Evolutionary conservation across 2,329 filamentous ascomycete species (phyloP).

Genomic region (Colletotrichum tropicale): DNA sequence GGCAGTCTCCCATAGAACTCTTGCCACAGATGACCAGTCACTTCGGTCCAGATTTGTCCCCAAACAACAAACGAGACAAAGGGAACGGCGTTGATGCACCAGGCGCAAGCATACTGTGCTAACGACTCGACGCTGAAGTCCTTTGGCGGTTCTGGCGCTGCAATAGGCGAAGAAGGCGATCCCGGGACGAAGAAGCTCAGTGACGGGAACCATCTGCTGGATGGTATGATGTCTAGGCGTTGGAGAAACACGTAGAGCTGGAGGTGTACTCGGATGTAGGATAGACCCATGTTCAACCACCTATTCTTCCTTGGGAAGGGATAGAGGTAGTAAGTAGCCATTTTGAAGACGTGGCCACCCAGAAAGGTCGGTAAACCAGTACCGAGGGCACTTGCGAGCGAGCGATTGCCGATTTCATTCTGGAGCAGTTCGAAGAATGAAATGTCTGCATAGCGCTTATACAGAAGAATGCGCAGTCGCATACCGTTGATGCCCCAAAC

Average conservation of each 20-base stretch:
- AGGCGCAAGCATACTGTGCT: conserved; percentile 45
- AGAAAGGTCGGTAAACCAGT: conserved; percentile 46
- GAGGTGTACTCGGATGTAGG: conserved; percentile 53
- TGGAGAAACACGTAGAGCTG: conserved; percentile 59
- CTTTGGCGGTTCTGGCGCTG: conserved; percentile 45
- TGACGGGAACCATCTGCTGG: conserved; percentile 45
- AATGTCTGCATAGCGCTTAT: conserved; percentile 52
- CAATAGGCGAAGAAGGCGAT: conserved; percentile 53
- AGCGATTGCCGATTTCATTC: conserved; percentile 36
- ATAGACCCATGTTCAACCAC: conserved; percentile 24
- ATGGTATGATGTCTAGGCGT: conserved; percentile 50
- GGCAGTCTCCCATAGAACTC: conserved; percentile 45
- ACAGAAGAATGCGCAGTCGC: conserved; percentile 60
- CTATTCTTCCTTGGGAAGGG: conserved; percentile 18
- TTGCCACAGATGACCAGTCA: conserved; percentile 40
- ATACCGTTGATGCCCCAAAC: conserved; percentile 59
- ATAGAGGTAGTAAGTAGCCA: conserved; percentile 24
- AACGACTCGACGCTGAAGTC: conserved; percentile 43
- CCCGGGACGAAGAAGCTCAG: conserved; percentile 61
- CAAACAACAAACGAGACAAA: conserved; percentile 51
- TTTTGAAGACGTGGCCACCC: conserved; percentile 34
- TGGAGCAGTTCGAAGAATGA: conserved; percentile 51
- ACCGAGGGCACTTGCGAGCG: conserved; percentile 35
- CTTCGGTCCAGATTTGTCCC: conserved; percentile 39
- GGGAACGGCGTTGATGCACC: conserved; percentile 49